These are phyloP conservation scores for Sporothrix pseudoabietina DNA, from an alignment of 2,329 filamentous ascomycete species.

Conservation along the genomic window DNA sequence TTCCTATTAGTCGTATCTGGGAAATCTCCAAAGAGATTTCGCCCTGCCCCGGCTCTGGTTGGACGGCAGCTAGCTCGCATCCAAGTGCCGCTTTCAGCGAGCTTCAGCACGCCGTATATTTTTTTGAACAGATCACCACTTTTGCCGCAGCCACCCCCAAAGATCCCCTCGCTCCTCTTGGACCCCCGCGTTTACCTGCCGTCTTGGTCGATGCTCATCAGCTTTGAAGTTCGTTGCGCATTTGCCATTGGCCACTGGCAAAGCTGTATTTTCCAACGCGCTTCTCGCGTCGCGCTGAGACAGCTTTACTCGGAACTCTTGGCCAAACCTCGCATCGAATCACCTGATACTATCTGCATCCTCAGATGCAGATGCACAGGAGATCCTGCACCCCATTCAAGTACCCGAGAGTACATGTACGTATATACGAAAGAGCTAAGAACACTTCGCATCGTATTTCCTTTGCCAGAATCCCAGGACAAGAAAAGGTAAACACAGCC, in stretches of 20 bases:
- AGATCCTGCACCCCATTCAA: background rate
- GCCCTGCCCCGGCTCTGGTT: background rate
- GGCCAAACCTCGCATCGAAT: background rate
- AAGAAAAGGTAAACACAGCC: background rate
- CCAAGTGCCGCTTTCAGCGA: slow-evolving; percentile 16
- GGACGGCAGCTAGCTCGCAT: slow-evolving; percentile 19
- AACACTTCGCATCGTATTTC: background rate
- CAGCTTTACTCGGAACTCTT: background rate
- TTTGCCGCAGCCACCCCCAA: slow-evolving; percentile 14
- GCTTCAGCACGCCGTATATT: background rate
- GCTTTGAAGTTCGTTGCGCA: background rate
- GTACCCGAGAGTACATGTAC: background rate
- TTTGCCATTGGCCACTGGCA: background rate
- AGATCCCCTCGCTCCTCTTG: background rate
- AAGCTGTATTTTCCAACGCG: background rate
- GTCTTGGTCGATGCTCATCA: background rate
- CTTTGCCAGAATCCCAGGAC: background rate
- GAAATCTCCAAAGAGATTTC: background rate
- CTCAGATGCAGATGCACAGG: background rate
- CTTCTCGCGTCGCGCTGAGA: background rate
- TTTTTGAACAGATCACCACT: background rate
- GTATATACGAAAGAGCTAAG: background rate
- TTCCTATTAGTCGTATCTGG: background rate
- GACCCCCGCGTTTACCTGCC: background rate
- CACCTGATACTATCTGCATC: background rate